Evolutionary conservation across 2,329 filamentous ascomycete species (phyloP).

Genomic region (Orbilia quercus): DNA sequence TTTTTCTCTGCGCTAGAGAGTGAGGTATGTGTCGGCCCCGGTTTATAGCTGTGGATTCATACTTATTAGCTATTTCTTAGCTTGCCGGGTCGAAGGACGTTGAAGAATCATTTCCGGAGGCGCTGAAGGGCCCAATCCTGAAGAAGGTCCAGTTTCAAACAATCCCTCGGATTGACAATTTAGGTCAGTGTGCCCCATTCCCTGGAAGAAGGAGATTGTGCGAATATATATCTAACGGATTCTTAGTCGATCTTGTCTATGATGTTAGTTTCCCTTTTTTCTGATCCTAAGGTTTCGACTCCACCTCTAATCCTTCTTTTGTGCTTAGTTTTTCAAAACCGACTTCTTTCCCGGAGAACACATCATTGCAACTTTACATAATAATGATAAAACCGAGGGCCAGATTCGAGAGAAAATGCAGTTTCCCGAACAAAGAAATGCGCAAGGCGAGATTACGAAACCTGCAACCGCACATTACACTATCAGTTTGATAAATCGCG

Average conservation of each 20-base stretch:
- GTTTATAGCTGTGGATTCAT: not conserved
- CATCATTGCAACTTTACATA: conserved; percentile 77
- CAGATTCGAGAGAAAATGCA: conserved; percentile 86
- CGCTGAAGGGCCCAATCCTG: conserved; percentile 88
- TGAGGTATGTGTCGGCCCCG: conserved; percentile 71
- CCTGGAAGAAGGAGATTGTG: not conserved
- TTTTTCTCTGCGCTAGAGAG: conserved; percentile 94
- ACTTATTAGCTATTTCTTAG: conserved; percentile 65
- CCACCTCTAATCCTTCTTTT: not conserved
- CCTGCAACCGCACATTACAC: conserved; percentile 82
- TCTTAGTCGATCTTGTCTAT: conserved; percentile 73
- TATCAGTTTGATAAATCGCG: conserved; percentile 76
- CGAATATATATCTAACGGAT: conserved; percentile 20
- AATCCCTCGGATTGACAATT: conserved; percentile 85
- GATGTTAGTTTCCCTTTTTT: conserved; percentile 64
- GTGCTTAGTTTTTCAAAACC: conserved; percentile 75
- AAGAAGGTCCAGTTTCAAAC: conserved; percentile 92
- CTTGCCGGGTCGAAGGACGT: conserved; percentile 85
- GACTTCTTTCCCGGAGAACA: conserved; percentile 92
- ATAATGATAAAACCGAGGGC: conserved; percentile 77
- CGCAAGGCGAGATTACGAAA: conserved; percentile 63
- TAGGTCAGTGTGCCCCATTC: conserved; percentile 66
- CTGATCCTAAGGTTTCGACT: not conserved
- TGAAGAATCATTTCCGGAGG: conserved; percentile 89
- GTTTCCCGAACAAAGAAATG: conserved; percentile 70